Evolutionary conservation across 352 stramenopile species (phyloP), one percentile per base, ranked within the genome.

Genomic region (Phytopythium delawarense): DNA sequence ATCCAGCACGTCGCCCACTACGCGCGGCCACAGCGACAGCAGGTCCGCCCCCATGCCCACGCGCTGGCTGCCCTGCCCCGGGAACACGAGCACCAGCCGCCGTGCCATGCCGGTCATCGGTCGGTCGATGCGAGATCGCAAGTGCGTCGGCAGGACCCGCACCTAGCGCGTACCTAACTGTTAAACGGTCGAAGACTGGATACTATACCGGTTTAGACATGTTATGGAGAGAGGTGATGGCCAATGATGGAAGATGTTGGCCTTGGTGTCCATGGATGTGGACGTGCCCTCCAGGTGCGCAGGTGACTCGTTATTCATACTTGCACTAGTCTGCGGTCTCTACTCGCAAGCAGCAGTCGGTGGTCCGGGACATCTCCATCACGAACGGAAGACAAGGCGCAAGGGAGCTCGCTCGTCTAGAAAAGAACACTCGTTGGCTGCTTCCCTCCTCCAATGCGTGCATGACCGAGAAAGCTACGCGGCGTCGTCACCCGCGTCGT

Each of bases 61-160:
- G 57, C 80, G 72, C 67, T 96, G 88, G 59, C 78, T 91, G 65
- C 88, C 88, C 64, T 96, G 88, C 0, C 88, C 88, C 20, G 88
- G 87, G 69, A 95, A 96, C 67, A 92, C 79, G 34, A 94, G 81
- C 63, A 78, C 82, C 44, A 82, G 63, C 34, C 70, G 75, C 59
- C 66, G 75, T 2, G 25, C 25, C 25, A 28, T 28, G 25, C 25
- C 2, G 25, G 25, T 28, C 25, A 28, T 28, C 25, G 25, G 25
- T 28, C 25, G 25, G 1, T 28, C 25, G 25, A 28, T 28, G 25
- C 25, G 25, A 28, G 25, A 28, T 28, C 25, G 25, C 25, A 28
- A 28, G 25, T 28, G 25, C 25, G 25, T 28, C 25, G 25, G 25
- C 25, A 28, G 25, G 25, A 28, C 25, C 25, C 25, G 25, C 25